phyloP scores from a whole-genome alignment of 306 rosid genomes.

The Abrus pulchellus region DNA sequence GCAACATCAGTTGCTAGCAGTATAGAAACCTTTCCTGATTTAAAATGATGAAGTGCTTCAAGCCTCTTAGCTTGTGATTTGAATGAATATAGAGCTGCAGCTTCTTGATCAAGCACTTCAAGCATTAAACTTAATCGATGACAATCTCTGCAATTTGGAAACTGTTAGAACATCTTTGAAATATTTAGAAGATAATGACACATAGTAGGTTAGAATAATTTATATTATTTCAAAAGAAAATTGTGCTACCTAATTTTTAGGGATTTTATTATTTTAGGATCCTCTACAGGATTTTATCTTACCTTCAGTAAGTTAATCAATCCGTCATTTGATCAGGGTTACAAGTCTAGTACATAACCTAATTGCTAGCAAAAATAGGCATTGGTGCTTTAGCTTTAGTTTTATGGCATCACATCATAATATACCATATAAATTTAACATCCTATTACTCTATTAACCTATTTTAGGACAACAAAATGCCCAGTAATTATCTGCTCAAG shows the following conservation, averaged over 20 bases:
- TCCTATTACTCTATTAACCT: background rate
- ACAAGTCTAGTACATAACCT: background rate
- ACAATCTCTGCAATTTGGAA: constrained; percentile 72
- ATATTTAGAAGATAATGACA: background rate
- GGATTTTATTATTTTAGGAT: background rate
- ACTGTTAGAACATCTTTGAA: constrained; percentile 30
- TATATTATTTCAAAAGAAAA: background rate
- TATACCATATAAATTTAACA: constrained; percentile 1
- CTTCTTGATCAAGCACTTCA: constrained; percentile 82
- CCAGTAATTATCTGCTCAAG: background rate
- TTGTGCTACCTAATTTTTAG: background rate
- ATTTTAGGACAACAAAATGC: background rate
- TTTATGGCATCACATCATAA: background rate
- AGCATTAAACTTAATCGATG: constrained; percentile 78
- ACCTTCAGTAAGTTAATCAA: background rate
- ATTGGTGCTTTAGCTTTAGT: background rate
- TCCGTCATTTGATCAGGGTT: background rate
- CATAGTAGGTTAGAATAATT: background rate
- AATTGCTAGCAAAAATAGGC: background rate
- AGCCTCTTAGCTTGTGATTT: constrained; percentile 87
- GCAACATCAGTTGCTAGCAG: constrained; percentile 96
- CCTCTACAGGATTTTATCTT: constrained; percentile 6
- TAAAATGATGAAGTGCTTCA: constrained; percentile 78
- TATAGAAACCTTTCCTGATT: constrained; percentile 82
- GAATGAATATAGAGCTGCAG: constrained; percentile 78